phyloP scores from a whole-genome alignment of 1,284 basidiomycete genomes.

The Gomphus sp. region DNA sequence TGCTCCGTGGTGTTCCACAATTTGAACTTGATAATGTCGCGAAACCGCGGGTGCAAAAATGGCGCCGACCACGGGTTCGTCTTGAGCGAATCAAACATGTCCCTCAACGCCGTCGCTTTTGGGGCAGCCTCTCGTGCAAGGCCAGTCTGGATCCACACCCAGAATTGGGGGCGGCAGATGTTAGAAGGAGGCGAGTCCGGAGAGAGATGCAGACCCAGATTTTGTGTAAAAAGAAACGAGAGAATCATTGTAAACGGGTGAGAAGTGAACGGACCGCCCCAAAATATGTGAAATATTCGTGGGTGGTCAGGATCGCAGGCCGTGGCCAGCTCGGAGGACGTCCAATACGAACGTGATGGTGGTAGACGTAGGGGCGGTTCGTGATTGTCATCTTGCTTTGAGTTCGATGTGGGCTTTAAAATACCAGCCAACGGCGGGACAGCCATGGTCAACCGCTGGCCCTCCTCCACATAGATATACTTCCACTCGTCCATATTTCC shows the following conservation, averaged over 20 bases:
- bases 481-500: conserved; percentile 54
- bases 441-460: conserved; percentile 31
- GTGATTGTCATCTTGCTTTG: conserved; percentile 7
- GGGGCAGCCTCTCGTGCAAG: conserved; percentile 45
- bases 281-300: conserved; percentile 73
- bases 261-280: conserved; percentile 73
- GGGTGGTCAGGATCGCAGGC: conserved; percentile 59
- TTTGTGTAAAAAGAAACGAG: conserved; percentile 71
- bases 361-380: conserved; percentile 18
- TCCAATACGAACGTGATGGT: conserved; percentile 10
- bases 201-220: conserved; percentile 51
- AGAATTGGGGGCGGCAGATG: conserved; percentile 61
- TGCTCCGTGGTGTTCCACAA: conserved; percentile 71
- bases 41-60: conserved; percentile 58
- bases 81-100: conserved; percentile 51
- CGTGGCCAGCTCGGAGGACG: conserved; percentile 11
- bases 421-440: conserved; percentile 20
- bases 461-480: conserved; percentile 55
- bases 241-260: conserved; percentile 69
- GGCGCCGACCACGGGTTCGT: conserved; percentile 60
- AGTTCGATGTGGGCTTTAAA: conserved; percentile 16
- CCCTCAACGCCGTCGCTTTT: conserved; percentile 40
- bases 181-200: conserved; percentile 23
- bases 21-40: conserved; percentile 58
- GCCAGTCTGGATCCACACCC: conserved; percentile 68